phyloP scores from a whole-genome alignment of 352 stramenopile species.

The Globisporangium camurandrum region DNA sequence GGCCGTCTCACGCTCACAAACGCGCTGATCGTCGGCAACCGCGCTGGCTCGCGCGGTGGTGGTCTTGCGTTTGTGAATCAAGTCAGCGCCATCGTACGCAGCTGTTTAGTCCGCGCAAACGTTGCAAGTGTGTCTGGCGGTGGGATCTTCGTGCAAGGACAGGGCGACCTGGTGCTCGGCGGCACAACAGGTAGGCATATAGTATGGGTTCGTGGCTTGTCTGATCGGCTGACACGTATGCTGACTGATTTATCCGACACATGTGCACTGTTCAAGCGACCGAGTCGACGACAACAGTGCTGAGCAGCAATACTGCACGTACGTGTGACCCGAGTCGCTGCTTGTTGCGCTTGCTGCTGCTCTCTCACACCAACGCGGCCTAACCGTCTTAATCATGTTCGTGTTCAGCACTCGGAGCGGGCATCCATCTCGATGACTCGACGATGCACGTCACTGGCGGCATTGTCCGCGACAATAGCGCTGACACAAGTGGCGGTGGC shows the following conservation, averaged over 20 bases:
- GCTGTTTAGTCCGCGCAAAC: neutral
- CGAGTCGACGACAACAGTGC: neutral
- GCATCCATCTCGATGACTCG: conserved; percentile 18
- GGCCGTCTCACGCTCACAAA: neutral
- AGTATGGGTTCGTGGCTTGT: neutral
- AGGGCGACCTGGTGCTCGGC: neutral
- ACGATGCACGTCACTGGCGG: conserved; percentile 11
- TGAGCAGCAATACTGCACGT: conserved; percentile 20
- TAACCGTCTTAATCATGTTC: neutral
- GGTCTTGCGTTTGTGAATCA: conserved; percentile 2
- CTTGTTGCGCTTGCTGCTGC: neutral
- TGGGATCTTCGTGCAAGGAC: conserved; percentile 3
- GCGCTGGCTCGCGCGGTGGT: conserved; percentile 1
- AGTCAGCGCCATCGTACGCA: neutral
- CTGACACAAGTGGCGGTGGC: conserved; percentile 4
- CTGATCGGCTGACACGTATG: neutral
- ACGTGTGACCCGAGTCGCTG: conserved; percentile 4
- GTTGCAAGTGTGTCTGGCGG: conserved; percentile 1
- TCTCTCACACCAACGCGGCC: neutral
- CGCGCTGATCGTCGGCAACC: conserved; percentile 1
- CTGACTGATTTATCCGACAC: neutral
- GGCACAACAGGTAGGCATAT: neutral
- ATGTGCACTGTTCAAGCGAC: too few species aligned
- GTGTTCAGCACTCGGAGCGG: conserved; percentile 18
- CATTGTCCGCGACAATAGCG: conserved; percentile 5